Base-by-base conservation (phyloP, 202 grass and related monocot species). In the Panicum virgatum region DNA sequence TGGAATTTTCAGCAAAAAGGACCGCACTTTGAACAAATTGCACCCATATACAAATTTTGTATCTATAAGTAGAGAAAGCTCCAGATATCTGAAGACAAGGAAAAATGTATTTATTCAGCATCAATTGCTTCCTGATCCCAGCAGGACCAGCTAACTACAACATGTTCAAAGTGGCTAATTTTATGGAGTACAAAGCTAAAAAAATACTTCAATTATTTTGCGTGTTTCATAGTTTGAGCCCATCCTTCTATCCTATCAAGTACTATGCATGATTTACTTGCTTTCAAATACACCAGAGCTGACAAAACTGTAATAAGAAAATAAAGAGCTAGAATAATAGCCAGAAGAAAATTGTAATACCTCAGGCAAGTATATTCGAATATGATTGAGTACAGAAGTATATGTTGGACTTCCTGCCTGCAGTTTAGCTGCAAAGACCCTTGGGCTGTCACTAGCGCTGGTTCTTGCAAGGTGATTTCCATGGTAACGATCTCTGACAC, bases 321-420 rank as follows among this genome's bases (percentile, higher is more conserved):
- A 11, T 13, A 40, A 42, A 9, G 16, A 54, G 38, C 30, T 20
- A 19, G 10, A 56, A 43, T 73, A 36, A 48, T 79, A 75, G 32
- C 75, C 48, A 87, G 44, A 78, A 86, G 73, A 86, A 85, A 75
- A 62, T 30, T 64, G 5, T 78, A 66, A 50, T 98, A 98, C 96
- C 96, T 98, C 96, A 61, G 96, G 92, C 71, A 98, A 80, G 78
- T 98, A 98, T 77, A 98, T 91, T n/a, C 96, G 92, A 32, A 98
- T 92, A 85, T 98, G 96, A 68, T 98, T 98, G 51, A 98, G 89
- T 84, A 98, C 32, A 8, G 90, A 93, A 69, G 90, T 93, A 65
- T 98, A 98, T 73, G 94, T 95, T 81, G 96, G 92, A 80, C 90
- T 98, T 80, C 96, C 91, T 52, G 96, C 87, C 58, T 91, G 96